phyloP scores from a whole-genome alignment of 345 rosid species.

The Linum usitatissimum region DNA sequence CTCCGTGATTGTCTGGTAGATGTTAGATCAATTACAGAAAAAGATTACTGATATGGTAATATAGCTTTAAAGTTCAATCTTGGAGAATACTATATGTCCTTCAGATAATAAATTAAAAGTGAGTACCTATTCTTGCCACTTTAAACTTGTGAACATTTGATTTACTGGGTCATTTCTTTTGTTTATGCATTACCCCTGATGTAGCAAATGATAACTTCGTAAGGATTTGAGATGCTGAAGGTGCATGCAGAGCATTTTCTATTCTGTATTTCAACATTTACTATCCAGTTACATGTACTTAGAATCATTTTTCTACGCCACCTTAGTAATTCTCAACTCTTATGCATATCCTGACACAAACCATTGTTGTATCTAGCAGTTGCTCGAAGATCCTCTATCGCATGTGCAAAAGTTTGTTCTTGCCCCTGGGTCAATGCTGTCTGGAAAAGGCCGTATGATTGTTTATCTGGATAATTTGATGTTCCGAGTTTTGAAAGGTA shows the following conservation, averaged over 20 bases:
- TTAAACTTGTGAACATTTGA: neutral
- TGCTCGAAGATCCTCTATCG: conserved; percentile 58
- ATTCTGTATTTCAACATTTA: neutral
- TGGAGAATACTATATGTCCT: neutral
- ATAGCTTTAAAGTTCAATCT: neutral
- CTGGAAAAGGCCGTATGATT: conserved; percentile 59
- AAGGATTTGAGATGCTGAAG: neutral
- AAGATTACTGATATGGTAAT: neutral
- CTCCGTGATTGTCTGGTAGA: neutral
- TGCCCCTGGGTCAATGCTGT: conserved; percentile 62
- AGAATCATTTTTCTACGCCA: neutral
- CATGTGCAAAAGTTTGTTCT: conserved; percentile 53
- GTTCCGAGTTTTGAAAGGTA: conserved; percentile 57
- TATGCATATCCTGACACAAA: conserved; percentile 8
- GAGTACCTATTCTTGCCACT: neutral
- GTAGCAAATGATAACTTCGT: neutral
- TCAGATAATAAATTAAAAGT: neutral
- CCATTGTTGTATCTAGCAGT: conserved; percentile 31
- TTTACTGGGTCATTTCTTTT: neutral
- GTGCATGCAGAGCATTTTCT: neutral
- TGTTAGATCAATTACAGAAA: neutral
- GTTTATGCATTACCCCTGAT: neutral
- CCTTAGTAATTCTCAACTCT: neutral
- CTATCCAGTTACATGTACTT: neutral
- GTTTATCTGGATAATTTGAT: conserved; percentile 58